phyloP scores from a whole-genome alignment of 2,329 filamentous ascomycete species.

The Diplodia seriata region DNA sequence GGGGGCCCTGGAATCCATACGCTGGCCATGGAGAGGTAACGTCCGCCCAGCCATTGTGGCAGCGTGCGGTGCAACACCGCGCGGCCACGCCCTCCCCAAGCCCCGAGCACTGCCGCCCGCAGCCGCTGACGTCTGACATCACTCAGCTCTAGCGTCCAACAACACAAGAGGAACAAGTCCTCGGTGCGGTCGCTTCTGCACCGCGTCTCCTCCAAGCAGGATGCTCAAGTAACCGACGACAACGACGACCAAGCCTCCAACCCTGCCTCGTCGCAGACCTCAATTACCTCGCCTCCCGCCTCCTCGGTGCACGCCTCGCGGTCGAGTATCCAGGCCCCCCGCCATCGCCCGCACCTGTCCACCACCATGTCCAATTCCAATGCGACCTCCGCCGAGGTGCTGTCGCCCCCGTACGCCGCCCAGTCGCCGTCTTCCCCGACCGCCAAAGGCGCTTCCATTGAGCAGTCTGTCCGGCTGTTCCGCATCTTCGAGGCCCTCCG shows the following conservation, averaged over 20 bases:
- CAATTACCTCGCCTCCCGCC: conserved; percentile 39
- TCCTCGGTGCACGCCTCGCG: conserved; percentile 41
- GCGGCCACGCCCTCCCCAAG: neutral
- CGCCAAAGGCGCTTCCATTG: conserved; percentile 63
- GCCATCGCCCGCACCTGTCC: conserved; percentile 37
- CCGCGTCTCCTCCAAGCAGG: conserved; percentile 40
- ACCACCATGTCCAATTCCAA: conserved; percentile 39
- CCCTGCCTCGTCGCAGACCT: conserved; percentile 39
- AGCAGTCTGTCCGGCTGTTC: conserved; percentile 94
- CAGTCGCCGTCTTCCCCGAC: conserved; percentile 42
- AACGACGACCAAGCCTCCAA: conserved; percentile 36
- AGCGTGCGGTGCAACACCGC: conserved; percentile 15
- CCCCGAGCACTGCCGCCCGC: neutral
- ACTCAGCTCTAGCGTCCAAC: conserved; percentile 9
- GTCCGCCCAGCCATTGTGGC: conserved; percentile 16
- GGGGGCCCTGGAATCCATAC: conserved; percentile 17
- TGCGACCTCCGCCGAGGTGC: conserved; percentile 33
- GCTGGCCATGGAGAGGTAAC: conserved; percentile 28
- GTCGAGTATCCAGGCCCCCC: conserved; percentile 36
- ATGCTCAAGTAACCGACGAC: conserved; percentile 42
- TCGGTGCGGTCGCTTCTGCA: conserved; percentile 47
- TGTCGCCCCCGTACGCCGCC: conserved; percentile 37
- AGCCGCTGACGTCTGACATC: conserved; percentile 29
- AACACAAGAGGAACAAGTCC: conserved; percentile 51
- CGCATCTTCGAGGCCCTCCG: conserved; percentile 91